Base-by-base conservation (phyloP, 306 rosid genomes). In the Crotalaria pallida region DNA sequence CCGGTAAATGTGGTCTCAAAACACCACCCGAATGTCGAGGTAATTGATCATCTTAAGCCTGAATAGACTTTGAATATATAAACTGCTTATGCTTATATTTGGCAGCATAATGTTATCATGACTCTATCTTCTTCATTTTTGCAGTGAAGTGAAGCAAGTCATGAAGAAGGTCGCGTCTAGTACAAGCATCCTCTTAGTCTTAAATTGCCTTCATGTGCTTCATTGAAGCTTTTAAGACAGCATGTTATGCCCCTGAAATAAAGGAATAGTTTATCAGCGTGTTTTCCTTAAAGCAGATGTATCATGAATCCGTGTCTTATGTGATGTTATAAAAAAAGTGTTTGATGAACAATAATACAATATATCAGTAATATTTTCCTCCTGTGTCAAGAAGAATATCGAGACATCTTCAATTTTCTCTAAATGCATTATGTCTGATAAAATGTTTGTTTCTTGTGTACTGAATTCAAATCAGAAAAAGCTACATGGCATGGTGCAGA, bases 21-120 rank as follows among this genome's bases (percentile, higher is more conserved):
- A 77, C 62, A 2, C 89, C 96, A 6, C 74, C 56, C 2, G 49
- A 62, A 61, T 88, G 92, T 70, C 56, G 5, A n/a, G 85, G 91
- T 91, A 81, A 76, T 31, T 6, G 8, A 31, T 70, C 12, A 18
- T 68, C 81, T 57, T 47, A 34, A 40, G 26, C 63, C 24, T 50
- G 29, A 68, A 21, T 36, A 16, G 6, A 24, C 1, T 12, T 50
- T 15, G n/a, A 22, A 9, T 18, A 45, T 65, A 45, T 29, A 13
- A 31, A 29, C 75, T 43, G 26, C 68, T 48, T 12, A 31, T 43
- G 67, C 29, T 58, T 49, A 4, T 50, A 31, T 65, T 27, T 69
- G 48, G 34, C 26, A 41, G 21, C 16, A 41, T 6, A 22, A 16
- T 72, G 51, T 65, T 64, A n/a, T 45, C 2, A 19, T 69, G 56